Conservation (phyloP, 169 alveolate species). For the Plasmodium vivax region DNA sequence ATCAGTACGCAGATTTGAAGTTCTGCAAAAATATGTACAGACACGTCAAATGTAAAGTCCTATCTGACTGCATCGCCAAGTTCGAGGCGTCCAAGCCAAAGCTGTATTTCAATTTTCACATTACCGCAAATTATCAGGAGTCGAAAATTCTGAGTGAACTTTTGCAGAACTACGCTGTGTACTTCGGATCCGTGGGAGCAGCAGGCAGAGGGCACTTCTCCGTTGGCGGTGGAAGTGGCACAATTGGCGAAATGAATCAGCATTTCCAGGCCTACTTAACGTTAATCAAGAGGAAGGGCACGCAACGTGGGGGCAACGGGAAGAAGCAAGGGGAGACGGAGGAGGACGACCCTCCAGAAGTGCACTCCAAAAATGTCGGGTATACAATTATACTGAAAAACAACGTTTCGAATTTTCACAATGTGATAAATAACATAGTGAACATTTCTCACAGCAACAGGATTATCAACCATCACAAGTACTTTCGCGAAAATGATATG, state of each 20-base stretch:
- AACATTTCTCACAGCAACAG: constrained; percentile 24
- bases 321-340: neutral
- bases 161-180: constrained; percentile 21
- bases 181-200: neutral
- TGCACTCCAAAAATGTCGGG: constrained; percentile 5
- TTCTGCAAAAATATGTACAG: constrained; percentile 13
- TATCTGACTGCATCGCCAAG: constrained; percentile 7
- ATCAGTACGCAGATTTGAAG: constrained; percentile 57
- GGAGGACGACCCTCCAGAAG: neutral
- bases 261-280: constrained; percentile 25
- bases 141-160: constrained; percentile 53
- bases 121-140: constrained; percentile 58
- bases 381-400: constrained; percentile 70
- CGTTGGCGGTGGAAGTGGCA: neutral
- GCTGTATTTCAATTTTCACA: constrained; percentile 51
- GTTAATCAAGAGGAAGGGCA: neutral
- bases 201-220: neutral
- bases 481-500: constrained; percentile 25
- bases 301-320: neutral
- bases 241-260: neutral
- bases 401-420: constrained; percentile 63
- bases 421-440: constrained; percentile 61
- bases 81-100: constrained; percentile 4
- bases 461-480: constrained; percentile 51
- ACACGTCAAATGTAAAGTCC: constrained; percentile 22